Base-by-base conservation (phyloP, 1,284 basidiomycete species). In the Cutaneotrichosporon curvatum region DNA sequence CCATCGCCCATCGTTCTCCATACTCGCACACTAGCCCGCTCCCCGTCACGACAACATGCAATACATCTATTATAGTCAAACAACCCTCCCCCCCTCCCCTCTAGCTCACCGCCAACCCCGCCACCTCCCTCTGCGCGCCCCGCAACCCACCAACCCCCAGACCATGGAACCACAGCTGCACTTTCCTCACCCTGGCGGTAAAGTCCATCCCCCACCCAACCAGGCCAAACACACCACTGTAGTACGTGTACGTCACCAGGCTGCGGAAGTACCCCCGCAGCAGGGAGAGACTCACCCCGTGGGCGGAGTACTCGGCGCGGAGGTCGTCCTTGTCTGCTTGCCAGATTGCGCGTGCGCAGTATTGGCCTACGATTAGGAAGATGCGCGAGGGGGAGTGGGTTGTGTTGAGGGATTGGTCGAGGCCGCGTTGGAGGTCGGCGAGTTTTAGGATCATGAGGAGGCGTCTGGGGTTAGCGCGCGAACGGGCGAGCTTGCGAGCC, bases 281-380 rank as follows among this genome's bases (percentile, higher is more conserved):
- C 6, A 59, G 37, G 4, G 22, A 12, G 12, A 63, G 47, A 1
- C 62, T 56, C n/a, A 63, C 21, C 12, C 62, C 61, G n/a, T 47
- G 20, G 2, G 42, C 23, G 4, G 22, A 37, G 14, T 55, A 48
- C 10, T 49, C 35, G n/a, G 20, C 32, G 4, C 42, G 37, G 22
- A 63, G 51, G 12, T 48, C 33, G 15, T 55, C 45, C 25, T 65
- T 43, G 49, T 94, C 88, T 61, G 87, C 84, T 57, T 80, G 75
- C 83, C 89, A 95, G 2, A 91, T 85, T 32, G 90, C 82, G 75
- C 59, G 35, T 39, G 83, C 79, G 68, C 94, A 97, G 70, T 88
- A 95, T 59, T 88, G 85, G 0, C 91, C 91, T 6, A 87, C 85
- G 51, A 97, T 86, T 33, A 97, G 69, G 69, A 96, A 98, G 61